phyloP scores from a whole-genome alignment of 257 asterid genomes.

The Scutellaria baicalensis region DNA sequence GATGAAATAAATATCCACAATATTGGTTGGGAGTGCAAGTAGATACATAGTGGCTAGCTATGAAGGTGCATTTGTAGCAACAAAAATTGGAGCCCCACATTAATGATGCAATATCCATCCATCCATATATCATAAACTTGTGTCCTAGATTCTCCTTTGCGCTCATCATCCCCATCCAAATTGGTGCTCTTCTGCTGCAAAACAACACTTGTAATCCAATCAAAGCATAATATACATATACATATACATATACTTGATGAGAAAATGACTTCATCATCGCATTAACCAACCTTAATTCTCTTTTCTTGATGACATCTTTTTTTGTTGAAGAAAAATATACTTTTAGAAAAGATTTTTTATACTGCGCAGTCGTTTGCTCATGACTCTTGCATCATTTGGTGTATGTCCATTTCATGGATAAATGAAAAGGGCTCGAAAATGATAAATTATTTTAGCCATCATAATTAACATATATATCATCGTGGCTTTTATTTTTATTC shows the following conservation, averaged over 20 bases:
- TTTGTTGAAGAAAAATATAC: too few species aligned
- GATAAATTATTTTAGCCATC: background rate
- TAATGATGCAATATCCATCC: background rate
- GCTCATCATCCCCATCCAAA: slow-evolving; percentile 16
- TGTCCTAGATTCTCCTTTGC: slow-evolving; percentile 13
- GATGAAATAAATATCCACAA: background rate
- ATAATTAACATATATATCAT: too few species aligned
- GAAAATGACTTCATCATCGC: slow-evolving; percentile 1
- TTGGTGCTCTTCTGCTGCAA: background rate
- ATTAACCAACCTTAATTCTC: background rate
- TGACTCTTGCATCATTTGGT: too few species aligned
- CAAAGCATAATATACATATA: background rate
- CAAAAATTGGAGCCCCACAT: slow-evolving; percentile 10
- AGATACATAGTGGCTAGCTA: background rate
- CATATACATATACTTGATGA: slow-evolving; percentile 1
- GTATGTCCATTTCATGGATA: background rate
- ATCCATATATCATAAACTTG: background rate
- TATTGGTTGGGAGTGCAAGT: background rate
- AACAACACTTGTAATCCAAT: background rate
- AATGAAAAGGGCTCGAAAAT: background rate
- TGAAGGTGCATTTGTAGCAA: slow-evolving; percentile 15
- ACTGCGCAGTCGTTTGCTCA: too few species aligned
- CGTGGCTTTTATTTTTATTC: too few species aligned
- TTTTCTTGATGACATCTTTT: too few species aligned
- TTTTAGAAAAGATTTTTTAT: too few species aligned